Percentiles rank a stretch among this genome's conserved stretches.
These are phyloP conservation scores for Sergeia podlipaevii DNA, from an alignment of 208 protist species.

Conservation along the genomic window DNA sequence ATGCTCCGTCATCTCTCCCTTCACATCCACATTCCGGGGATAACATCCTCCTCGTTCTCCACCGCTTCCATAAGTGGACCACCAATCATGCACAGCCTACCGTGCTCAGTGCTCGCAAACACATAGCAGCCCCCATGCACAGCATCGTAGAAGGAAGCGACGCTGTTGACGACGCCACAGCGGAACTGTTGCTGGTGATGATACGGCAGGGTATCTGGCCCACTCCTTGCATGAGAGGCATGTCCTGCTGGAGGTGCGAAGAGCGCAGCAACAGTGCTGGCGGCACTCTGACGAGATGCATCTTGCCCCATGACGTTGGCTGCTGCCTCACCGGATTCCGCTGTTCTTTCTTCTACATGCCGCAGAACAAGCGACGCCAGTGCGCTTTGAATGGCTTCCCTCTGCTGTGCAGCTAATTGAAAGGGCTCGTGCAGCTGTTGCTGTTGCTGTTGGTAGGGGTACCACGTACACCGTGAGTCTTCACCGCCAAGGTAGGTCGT, in stretches of 20 bases:
- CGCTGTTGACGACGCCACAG: constrained; percentile 63
- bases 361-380: too few species aligned
- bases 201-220: too few species aligned
- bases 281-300: neutral
- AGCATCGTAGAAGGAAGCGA: constrained; percentile 42
- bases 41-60: neutral
- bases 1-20: neutral
- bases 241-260: too few species aligned
- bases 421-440: too few species aligned
- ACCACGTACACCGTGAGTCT: too few species aligned
- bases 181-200: constrained; percentile 17
- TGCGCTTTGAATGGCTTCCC: too few species aligned
- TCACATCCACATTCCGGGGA: neutral
- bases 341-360: too few species aligned
- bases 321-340: too few species aligned
- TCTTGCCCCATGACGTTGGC: neutral
- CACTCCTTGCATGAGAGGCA: too few species aligned
- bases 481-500: too few species aligned
- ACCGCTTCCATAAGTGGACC: constrained; percentile 8
- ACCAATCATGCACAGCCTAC: constrained; percentile 41
- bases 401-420: too few species aligned
- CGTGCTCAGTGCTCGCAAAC: constrained; percentile 44
- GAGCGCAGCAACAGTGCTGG: constrained; percentile 7
- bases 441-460: too few species aligned
- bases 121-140: constrained; percentile 38